Base-by-base conservation (phyloP, 2,329 filamentous ascomycete genomes). In the Ascochyta lentis region DNA sequence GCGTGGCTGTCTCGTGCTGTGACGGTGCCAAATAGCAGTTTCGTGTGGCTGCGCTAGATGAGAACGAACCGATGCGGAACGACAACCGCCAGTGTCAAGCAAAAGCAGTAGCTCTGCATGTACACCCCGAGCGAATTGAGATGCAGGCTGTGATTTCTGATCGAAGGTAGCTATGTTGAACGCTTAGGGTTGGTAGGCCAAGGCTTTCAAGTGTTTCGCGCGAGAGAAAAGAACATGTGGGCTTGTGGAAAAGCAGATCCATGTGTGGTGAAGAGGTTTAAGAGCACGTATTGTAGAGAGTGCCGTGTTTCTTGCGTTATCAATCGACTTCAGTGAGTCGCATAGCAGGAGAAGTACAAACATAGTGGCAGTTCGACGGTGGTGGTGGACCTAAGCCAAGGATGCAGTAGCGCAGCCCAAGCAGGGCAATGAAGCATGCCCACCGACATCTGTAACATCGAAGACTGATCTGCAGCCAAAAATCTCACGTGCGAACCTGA, bases 21-120 rank as follows among this genome's bases (percentile, higher is more conserved):
- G 53, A 56, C 38, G 47, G 53, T 44, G 47, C 48, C 38, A 43
- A 26, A 12, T 48, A 31, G 53, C 34, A 23, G 53, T 51, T 51
- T 56, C 42, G 47, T 22, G 42, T 56, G 53, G 53, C 47, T 50
- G 42, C 37, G 31, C 48, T 56, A 56, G 48, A 45, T 38, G 22
- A 41, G 13, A 43, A 29, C 43, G 47, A 45, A 37, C 38, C 19
- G 31, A 43, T n/a, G 38, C 22, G 33, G 42, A 33, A 47, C 8
- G 26, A 33, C 41, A 33, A 13, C 34, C 47, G 26, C 6, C 31
- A 31, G 37, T 22, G 34, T 47, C 19, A 27, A 47, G 23, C 9
- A 6, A 23, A 16, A 23, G 39, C 26, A 15, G 27, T 49, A 45
- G 49, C 27, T n/a, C 48, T 41, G 27, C 39, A 46, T 46, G 24